A percentile compares a stretch with the other conserved stretches of the same genome.
Conservation (phyloP, 768 basidiomycete genomes). For the Amanita exitialis region DNA sequence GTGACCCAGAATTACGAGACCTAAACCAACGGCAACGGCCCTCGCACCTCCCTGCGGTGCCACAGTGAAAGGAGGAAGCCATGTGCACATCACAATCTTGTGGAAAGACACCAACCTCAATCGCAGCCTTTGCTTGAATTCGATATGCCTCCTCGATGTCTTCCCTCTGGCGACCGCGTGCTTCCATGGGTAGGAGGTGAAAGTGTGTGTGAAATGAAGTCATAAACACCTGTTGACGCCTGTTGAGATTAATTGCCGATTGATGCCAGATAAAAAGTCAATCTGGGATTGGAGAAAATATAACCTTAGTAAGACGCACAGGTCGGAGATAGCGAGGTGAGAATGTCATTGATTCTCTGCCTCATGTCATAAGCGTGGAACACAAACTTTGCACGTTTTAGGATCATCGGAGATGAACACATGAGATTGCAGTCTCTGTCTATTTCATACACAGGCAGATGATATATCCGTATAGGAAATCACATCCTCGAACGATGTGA, state of each 20-base stretch:
- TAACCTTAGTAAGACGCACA: neutral
- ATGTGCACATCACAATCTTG: slow-evolving; percentile 6
- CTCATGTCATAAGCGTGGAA: neutral
- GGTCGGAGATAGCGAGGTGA: slow-evolving; percentile 1
- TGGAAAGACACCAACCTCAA: slow-evolving; percentile 31
- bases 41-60: slow-evolving; percentile 40
- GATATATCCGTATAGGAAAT: neutral
- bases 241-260: slow-evolving; percentile 1
- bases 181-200: slow-evolving; percentile 12
- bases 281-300: neutral
- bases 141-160: slow-evolving; percentile 50
- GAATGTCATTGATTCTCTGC: neutral
- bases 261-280: neutral
- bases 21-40: slow-evolving; percentile 44
- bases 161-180: slow-evolving; percentile 35
- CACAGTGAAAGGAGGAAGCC: slow-evolving; percentile 1
- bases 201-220: neutral
- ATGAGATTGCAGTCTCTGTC: neutral
- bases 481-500: slow-evolving; percentile 5
- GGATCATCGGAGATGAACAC: neutral
- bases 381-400: neutral
- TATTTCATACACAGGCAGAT: neutral
- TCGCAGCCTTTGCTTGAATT: slow-evolving; percentile 48
- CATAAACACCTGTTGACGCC: neutral
- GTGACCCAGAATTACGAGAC: slow-evolving; percentile 54